phyloP scores from a whole-genome alignment of 1,284 basidiomycete species.

The Microbotryum intermedium region DNA sequence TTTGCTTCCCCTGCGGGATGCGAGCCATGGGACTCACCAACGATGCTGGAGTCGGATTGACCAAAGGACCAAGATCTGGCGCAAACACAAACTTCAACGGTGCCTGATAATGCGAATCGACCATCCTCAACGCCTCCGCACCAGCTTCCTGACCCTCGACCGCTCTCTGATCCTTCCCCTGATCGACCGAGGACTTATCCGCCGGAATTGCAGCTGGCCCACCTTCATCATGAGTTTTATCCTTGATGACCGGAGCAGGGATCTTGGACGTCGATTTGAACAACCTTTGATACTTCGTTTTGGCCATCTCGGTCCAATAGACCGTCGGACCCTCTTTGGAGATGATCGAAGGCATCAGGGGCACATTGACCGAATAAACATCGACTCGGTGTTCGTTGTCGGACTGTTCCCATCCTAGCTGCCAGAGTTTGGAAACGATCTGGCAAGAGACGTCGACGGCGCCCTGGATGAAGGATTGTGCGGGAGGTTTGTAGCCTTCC shows the following conservation, averaged over 20 bases:
- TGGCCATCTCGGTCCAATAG: conserved; percentile 66
- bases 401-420: conserved; percentile 42
- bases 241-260: conserved; percentile 25
- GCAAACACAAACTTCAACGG: conserved; percentile 66
- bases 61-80: conserved; percentile 62
- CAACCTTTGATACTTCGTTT: conserved; percentile 62
- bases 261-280: conserved; percentile 50
- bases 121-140: conserved; percentile 10
- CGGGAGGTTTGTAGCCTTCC: conserved; percentile 54
- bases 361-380: conserved; percentile 72
- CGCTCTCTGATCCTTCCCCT: neutral
- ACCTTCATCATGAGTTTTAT: conserved; percentile 34
- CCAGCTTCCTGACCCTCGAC: neutral
- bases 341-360: conserved; percentile 52
- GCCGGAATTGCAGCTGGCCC: conserved; percentile 22
- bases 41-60: conserved; percentile 52
- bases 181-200: neutral
- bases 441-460: conserved; percentile 59
- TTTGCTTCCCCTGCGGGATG: neutral
- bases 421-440: conserved; percentile 64
- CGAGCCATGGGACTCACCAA: conserved; percentile 44
- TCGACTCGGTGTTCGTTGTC: conserved; percentile 51
- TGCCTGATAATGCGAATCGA: conserved; percentile 6
- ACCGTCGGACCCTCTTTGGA: conserved; percentile 52
- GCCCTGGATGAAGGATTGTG: conserved; percentile 49